Conservation (phyloP, 768 basidiomycete species). For the Pulveroboletus ravenelii region DNA sequence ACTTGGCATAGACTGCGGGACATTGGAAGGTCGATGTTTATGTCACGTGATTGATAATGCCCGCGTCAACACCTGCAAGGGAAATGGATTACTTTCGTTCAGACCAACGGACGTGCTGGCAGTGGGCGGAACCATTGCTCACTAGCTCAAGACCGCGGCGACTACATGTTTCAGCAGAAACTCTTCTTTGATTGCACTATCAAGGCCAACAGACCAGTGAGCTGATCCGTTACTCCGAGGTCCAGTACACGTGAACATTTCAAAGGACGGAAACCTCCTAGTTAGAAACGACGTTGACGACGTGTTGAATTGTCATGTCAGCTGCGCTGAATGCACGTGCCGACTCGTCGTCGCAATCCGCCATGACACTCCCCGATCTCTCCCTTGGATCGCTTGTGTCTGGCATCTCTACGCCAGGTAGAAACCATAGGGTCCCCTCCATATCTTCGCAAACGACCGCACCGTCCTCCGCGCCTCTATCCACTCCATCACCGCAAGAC, state of each 20-base stretch:
- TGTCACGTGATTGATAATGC: too few relatives aligned
- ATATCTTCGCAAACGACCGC: constrained; percentile 49
- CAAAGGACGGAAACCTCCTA: background rate
- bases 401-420: constrained; percentile 49
- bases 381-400: constrained; percentile 55
- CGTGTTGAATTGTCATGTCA: constrained; percentile 33
- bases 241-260: background rate
- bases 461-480: constrained; percentile 44
- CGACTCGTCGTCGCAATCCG: constrained; percentile 42
- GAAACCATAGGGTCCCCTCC: constrained; percentile 44
- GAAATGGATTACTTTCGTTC: background rate
- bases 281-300: background rate
- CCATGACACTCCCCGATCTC: constrained; percentile 50
- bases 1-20: too few relatives aligned
- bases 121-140: background rate
- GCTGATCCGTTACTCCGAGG: background rate
- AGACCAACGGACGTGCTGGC: background rate
- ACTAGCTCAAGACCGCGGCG: background rate
- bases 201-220: constrained; percentile 8
- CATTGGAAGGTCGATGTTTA: too few relatives aligned
- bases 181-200: background rate
- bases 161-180: background rate
- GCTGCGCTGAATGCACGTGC: constrained; percentile 36
- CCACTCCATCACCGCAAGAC: constrained; percentile 48
- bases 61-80: too few relatives aligned